A percentile compares a stretch with the other conserved stretches of the same genome.
Evolutionary conservation across 2,329 filamentous ascomycete genomes (phyloP).

Genomic region (Trichoderma arundinaceum): DNA sequence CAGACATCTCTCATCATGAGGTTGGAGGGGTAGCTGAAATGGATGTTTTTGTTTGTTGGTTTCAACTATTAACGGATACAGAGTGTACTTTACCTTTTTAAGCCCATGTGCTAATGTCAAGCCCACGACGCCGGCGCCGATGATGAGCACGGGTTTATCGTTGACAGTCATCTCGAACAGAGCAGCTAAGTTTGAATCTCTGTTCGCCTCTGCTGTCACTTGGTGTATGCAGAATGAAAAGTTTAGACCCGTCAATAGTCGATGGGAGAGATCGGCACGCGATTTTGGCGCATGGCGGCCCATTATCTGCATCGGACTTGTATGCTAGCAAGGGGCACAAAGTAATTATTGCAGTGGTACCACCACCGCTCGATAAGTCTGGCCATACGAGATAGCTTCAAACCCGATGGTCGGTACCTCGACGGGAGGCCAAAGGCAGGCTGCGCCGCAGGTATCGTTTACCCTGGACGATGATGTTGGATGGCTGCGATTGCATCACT

Average conservation of each 20-base stretch:
- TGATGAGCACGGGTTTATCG: slow-evolving; percentile 44
- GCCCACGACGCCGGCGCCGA: slow-evolving; percentile 48
- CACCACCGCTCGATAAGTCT: background rate
- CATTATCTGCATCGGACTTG: background rate
- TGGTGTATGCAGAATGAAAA: background rate
- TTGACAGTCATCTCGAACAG: slow-evolving; percentile 15
- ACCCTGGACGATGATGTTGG: background rate
- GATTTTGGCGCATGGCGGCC: background rate
- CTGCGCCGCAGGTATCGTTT: background rate
- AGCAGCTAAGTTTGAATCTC: background rate
- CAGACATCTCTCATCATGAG: background rate
- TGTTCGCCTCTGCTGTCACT: background rate
- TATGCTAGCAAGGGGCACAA: background rate
- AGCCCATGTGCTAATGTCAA: slow-evolving; percentile 47
- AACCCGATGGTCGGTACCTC: background rate
- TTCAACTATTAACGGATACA: no score
- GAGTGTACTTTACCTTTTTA: slow-evolving; percentile 39
- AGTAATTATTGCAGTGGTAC: background rate
- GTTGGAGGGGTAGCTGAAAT: background rate
- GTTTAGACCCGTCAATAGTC: background rate
- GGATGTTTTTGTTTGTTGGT: background rate
- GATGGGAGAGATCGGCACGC: background rate
- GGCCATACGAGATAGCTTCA: background rate
- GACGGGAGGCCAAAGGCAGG: background rate
- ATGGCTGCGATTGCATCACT: background rate